Evolutionary conservation across 176 grass and related monocot species (phyloP), one percentile per base, ranked within the genome.

Genomic region (Hsuehochloa calcarea): DNA sequence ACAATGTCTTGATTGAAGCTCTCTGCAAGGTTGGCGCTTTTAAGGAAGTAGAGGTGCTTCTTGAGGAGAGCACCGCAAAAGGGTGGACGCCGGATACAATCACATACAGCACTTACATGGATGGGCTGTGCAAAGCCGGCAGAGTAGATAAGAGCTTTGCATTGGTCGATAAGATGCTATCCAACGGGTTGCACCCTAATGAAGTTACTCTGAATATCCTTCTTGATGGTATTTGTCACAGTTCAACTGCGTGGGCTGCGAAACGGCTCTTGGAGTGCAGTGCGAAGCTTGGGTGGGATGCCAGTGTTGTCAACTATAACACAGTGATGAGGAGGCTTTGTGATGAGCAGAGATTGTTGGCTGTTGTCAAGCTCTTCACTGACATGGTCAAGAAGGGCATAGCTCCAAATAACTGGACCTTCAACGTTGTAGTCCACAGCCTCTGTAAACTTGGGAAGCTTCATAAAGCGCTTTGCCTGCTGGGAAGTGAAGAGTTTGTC

Each of bases 181-280:
- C 76, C 16, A 52, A 75, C 15, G 91, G 90, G 51, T 52, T 97
- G 76, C 45, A 47, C 35, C 95, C 89, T 14, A 97, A 90, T 88
- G 91, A 75, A 74, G 44, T 98, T 78, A 98, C 93, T 84, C 60
- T 98, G 75, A 98, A 93, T 85, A 95, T 98, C 79, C 92, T 98
- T 78, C 95, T 98, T 44, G 87, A 98, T 87, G 86, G 90, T 20
- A 26, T 98, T 72, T 95, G 91, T 70, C 87, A 84, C 55, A 47
- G 46, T 49, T 93, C 85, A 15, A 93, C 80, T 80, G 87, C 85
- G 41, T 82, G 78, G 77, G 58, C 74, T 78, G 93, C 93, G 44
- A 92, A 90, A 75, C 73, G 41, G 38, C 83, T 98, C 54, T 66
- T 98, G 89, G 93, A 95, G 66, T 88, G 87, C 79, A 92, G 91